phyloP scores from a whole-genome alignment of 371 early-diverging fungal genomes.

The Haplosporangium sp. region DNA sequence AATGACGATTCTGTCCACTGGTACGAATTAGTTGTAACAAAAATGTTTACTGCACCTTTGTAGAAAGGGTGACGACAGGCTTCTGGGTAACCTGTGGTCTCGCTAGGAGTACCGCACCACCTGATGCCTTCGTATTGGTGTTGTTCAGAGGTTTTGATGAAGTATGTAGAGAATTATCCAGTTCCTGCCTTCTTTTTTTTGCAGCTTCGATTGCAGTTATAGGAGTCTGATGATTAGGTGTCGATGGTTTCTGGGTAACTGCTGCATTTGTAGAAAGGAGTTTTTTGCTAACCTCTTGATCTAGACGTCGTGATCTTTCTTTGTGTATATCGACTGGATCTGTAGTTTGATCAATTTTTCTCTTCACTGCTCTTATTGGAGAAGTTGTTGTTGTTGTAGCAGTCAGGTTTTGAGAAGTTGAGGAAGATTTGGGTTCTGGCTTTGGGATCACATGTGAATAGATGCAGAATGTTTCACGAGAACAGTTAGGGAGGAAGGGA shows the following conservation, averaged over 20 bases:
- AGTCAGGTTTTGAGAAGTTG: not conserved
- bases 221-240: not conserved
- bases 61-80: not conserved
- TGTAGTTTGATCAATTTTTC: conserved; percentile 9
- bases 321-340: not conserved
- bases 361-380: conserved; percentile 1
- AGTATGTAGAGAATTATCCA: not conserved
- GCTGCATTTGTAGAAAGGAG: not conserved
- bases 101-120: conserved; percentile 22
- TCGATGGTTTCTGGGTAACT: not conserved
- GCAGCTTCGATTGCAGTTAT: conserved; percentile 27
- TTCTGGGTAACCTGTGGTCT: conserved; percentile 19
- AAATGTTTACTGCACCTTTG: conserved; percentile 9
- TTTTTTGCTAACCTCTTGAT: not conserved
- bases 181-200: conserved; percentile 20
- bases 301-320: not conserved
- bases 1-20: not conserved
- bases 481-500: conserved; percentile 35
- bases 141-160: not conserved
- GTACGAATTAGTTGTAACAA: not conserved
- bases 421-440: not conserved
- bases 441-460: conserved; percentile 21
- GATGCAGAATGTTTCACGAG: conserved; percentile 41
- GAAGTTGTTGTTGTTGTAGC: conserved; percentile 7
- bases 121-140: not conserved